phyloP scores from a whole-genome alignment of 2,329 filamentous ascomycete species.

The Coniella lustricola region DNA sequence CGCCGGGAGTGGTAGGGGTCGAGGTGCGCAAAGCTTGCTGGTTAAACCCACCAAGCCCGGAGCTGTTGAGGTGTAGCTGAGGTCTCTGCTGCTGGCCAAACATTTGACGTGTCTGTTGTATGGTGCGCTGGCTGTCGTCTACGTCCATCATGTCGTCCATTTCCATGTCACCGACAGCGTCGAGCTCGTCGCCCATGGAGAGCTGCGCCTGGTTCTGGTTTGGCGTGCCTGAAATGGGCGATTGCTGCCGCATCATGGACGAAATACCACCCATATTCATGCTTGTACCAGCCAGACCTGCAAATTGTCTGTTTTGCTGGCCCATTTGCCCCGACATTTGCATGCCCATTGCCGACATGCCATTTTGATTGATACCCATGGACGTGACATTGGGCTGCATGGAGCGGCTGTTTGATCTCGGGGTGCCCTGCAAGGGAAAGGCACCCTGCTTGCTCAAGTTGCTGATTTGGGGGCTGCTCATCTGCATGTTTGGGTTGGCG shows the following conservation, averaged over 20 bases:
- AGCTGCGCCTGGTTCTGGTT: slow-evolving; percentile 22
- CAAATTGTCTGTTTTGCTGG: slow-evolving; percentile 24
- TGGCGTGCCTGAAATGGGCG: slow-evolving; percentile 28
- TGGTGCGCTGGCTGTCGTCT: slow-evolving; percentile 54
- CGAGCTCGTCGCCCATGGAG: slow-evolving; percentile 58
- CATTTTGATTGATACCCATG: slow-evolving; percentile 10
- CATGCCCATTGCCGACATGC: slow-evolving; percentile 15
- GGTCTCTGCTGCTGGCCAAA: slow-evolving; percentile 61
- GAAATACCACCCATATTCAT: slow-evolving; percentile 28
- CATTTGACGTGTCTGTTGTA: slow-evolving; percentile 63
- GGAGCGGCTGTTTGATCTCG: slow-evolving; percentile 9
- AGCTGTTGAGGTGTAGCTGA: slow-evolving; percentile 73
- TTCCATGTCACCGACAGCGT: slow-evolving; percentile 90
- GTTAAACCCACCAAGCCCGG: slow-evolving; percentile 47
- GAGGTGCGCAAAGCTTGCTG: slow-evolving; percentile 79
- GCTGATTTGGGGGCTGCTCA: slow-evolving; percentile 26
- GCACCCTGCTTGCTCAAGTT: slow-evolving; percentile 11
- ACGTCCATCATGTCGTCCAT: slow-evolving; percentile 76
- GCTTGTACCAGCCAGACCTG: slow-evolving; percentile 21
- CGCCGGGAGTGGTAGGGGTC: slow-evolving; percentile 76
- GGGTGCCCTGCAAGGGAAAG: slow-evolving; percentile 10
- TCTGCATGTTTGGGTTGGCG: slow-evolving; percentile 45
- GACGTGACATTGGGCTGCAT: slow-evolving; percentile 12
- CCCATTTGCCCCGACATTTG: slow-evolving; percentile 22
- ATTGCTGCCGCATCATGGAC: slow-evolving; percentile 38